A percentile compares a stretch with the other conserved stretches of the same genome.
Conservation (phyloP, 768 basidiomycete species). For the Russula abietina region DNA sequence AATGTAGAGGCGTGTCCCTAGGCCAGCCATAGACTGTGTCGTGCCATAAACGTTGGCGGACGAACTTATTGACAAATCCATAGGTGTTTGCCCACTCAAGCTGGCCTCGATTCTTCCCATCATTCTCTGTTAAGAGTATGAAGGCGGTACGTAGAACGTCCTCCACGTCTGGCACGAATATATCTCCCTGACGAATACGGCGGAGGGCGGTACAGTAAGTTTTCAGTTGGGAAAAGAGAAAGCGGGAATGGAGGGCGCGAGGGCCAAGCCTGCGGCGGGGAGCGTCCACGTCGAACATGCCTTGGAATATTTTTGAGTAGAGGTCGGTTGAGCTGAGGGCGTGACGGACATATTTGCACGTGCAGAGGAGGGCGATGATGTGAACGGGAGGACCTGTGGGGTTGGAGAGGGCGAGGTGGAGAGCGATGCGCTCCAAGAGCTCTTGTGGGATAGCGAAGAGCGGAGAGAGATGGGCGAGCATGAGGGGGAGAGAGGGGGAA, state of each 20-base stretch:
- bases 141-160: conserved; percentile 45
- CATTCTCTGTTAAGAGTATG: conserved; percentile 59
- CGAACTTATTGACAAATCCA: conserved; percentile 40
- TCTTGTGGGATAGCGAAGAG: conserved; percentile 36
- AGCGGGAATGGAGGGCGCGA: conserved; percentile 34
- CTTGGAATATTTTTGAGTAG: conserved; percentile 47
- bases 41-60: conserved; percentile 45
- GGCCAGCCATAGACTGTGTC: conserved; percentile 49
- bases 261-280: conserved; percentile 46
- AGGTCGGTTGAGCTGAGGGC: conserved; percentile 39
- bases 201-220: conserved; percentile 33
- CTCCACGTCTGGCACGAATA: conserved; percentile 27
- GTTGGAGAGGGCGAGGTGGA: conserved; percentile 39
- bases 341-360: conserved; percentile 38
- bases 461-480: conserved; percentile 5
- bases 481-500: too few relatives aligned
- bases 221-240: conserved; percentile 37
- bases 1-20: conserved; percentile 40
- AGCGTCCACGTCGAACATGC: conserved; percentile 52
- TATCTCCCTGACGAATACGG: conserved; percentile 32
- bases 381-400: conserved; percentile 43
- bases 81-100: conserved; percentile 48
- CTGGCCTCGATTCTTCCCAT: conserved; percentile 56
- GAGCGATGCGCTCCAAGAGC: conserved; percentile 46
- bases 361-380: conserved; percentile 44